Percentiles rank a stretch among this genome's conserved stretches.
phyloP scores from a whole-genome alignment of 2,329 filamentous ascomycete species.

The Ceratocystis albifundus region DNA sequence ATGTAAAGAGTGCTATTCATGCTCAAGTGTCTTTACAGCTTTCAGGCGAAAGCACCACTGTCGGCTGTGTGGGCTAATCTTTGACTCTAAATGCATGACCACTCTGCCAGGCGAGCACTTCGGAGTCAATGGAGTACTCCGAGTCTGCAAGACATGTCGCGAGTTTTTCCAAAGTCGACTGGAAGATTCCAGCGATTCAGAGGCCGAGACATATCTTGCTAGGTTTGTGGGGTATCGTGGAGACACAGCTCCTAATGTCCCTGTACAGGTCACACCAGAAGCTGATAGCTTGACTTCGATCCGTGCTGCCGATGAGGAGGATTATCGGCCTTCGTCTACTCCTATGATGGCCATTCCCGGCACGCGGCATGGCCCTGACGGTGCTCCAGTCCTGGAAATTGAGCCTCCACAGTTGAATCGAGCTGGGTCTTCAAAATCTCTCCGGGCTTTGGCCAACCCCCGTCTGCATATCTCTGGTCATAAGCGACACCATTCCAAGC shows the following conservation, averaged over 20 bases:
- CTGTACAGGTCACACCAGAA: conserved; percentile 11
- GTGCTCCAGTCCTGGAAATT: conserved; percentile 78
- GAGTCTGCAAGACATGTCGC: conserved; percentile 88
- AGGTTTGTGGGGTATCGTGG: conserved; percentile 25
- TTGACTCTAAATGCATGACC: conserved; percentile 89
- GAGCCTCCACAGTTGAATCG: conserved; percentile 71
- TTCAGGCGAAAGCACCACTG: conserved; percentile 96
- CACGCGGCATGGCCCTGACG: conserved; percentile 68
- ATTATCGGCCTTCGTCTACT: conserved; percentile 46
- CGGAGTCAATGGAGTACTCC: conserved; percentile 69
- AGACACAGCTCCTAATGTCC: conserved; percentile 15
- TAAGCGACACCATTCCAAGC: conserved; percentile 75
- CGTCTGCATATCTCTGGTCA: conserved; percentile 70
- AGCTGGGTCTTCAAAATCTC: conserved; percentile 85
- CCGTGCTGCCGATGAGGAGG: conserved; percentile 32
- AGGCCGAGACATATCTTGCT: conserved; percentile 55
- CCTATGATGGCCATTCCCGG: conserved; percentile 62
- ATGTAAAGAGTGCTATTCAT: conserved; percentile 92
- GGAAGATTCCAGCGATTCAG: conserved; percentile 70
- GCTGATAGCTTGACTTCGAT: conserved; percentile 13
- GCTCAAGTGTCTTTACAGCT: conserved; percentile 78
- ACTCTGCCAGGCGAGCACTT: conserved; percentile 82
- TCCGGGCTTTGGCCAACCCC: conserved; percentile 58
- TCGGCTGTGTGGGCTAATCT: conserved; percentile 92
- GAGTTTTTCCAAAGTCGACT: conserved; percentile 72